Percentiles rank a stretch among this genome's conserved stretches.
Conservation (phyloP, 2,329 filamentous ascomycete genomes). For the Zasmidium citrigriseum region DNA sequence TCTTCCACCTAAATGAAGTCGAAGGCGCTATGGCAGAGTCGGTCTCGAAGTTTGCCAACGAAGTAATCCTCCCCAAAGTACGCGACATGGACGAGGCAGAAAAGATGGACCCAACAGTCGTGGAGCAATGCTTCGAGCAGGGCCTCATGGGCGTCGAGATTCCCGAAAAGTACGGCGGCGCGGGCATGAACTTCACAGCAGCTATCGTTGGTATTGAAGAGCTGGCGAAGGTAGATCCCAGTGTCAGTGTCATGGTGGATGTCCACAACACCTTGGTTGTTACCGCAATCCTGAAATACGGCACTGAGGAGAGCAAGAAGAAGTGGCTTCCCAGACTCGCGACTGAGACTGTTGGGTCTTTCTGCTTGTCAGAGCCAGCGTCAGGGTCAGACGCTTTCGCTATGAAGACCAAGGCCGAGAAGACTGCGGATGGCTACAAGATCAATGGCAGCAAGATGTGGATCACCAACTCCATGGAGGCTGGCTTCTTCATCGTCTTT, state of each 20-base stretch:
- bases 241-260: conserved; percentile 91
- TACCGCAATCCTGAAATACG: conserved; percentile 86
- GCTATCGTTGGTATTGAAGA: conserved; percentile 98
- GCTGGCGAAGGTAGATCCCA: conserved; percentile 88
- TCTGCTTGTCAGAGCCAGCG: conserved; percentile 45
- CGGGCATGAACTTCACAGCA: conserved; percentile 97
- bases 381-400: conserved; percentile 97
- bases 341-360: conserved; percentile 74
- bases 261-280: conserved; percentile 99
- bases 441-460: conserved; percentile 98
- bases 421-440: conserved; percentile 79
- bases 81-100: conserved; percentile 98
- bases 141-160: conserved; percentile 97
- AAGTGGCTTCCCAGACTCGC: conserved; percentile 88
- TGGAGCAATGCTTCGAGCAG: conserved; percentile 95
- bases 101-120: conserved; percentile 81
- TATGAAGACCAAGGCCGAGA: conserved; percentile 83
- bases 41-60: conserved; percentile 86
- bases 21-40: conserved; percentile 87
- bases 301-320: conserved; percentile 73
- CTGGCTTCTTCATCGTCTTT: conserved; percentile 95
- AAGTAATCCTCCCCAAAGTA: conserved; percentile 84
- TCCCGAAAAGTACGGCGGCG: conserved; percentile 92
- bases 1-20: conserved; percentile 87
- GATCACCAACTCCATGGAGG: conserved; percentile 97